These are phyloP conservation scores for Elaeis guineensis DNA, from an alignment of 176 grass and related monocot genomes.

Conservation along the genomic window DNA sequence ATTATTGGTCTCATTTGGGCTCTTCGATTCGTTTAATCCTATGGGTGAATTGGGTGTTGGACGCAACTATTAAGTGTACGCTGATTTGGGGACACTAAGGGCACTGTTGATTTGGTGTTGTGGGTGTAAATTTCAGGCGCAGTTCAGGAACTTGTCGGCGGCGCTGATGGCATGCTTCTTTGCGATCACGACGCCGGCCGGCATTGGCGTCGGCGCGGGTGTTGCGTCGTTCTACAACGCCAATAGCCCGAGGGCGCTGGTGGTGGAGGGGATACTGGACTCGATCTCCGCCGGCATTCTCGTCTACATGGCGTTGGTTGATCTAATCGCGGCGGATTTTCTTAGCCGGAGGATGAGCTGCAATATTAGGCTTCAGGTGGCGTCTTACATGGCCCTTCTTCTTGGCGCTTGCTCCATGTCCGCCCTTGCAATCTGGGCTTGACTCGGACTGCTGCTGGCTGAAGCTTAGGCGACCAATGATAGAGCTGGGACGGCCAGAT, in stretches of 20 bases:
- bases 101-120: too few species aligned
- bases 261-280: constrained; percentile 18
- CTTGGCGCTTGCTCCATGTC: constrained; percentile 9
- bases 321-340: constrained; percentile 13
- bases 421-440: constrained; percentile 5
- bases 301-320: constrained; percentile 13
- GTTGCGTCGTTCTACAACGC: constrained; percentile 6
- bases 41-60: not conserved
- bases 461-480: too few species aligned
- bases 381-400: not conserved
- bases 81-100: too few species aligned
- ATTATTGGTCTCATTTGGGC: too few species aligned
- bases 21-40: too few species aligned
- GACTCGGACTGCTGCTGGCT: not conserved
- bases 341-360: constrained; percentile 1
- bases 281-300: constrained; percentile 13
- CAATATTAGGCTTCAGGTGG: constrained; percentile 9
- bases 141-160: not conserved
- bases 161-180: constrained; percentile 4
- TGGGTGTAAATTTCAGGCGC: not conserved
- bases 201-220: not conserved
- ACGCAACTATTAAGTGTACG: not conserved
- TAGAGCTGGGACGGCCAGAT: too few species aligned
- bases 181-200: constrained; percentile 4
- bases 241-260: constrained; percentile 9